Base-by-base conservation (phyloP, 768 basidiomycete genomes). In the Boletus reticulatus region DNA sequence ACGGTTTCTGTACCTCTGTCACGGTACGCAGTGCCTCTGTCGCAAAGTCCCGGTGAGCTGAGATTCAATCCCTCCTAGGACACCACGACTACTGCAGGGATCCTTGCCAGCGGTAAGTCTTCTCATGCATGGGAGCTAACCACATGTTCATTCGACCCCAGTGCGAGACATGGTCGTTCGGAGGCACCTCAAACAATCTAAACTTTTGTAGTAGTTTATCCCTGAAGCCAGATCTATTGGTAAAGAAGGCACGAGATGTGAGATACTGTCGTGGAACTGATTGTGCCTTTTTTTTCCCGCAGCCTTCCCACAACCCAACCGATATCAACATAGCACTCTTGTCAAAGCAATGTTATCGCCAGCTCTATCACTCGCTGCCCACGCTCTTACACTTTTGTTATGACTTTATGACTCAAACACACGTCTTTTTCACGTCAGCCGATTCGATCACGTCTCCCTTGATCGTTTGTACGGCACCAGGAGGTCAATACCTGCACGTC, bases 91-190 rank as follows among this genome's bases (percentile, higher is more conserved):
- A 89, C 88, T 16, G 80, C 82, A 10, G 88, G 88, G 31, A 90
- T 90, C 53, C 85, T 90, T 42, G 85, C 86, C 6, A 88, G 86
- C 59, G 87, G 87, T 88, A 50, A 58, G 85, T 14, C 14, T 43
- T 48, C 22, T 37, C 43, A 49, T 38, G 46, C 56, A 11, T 27
- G 34, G 8, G 52, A 41, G 42, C 36, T 7, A 14, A 39, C n/a
- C 27, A 34, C 41, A 4, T 56, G 12, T 46, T 59, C 49, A 65
- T 38, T 17, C 29, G 52, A 43, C 50, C 27, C 45, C 62, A 89
- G 89, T 91, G 48, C 80, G 88, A 38, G 89, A 91, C 64, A 90
- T 89, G 87, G 88, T 91, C 47, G 83, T 89, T 37, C 83, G 89
- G 43, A 84, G 89, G 62, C 87, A 90, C 63, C 77, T 90, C 27